These are phyloP conservation scores for Pseudogymnoascus pannorum DNA, from an alignment of 2,329 filamentous ascomycete species.

Conservation along the genomic window DNA sequence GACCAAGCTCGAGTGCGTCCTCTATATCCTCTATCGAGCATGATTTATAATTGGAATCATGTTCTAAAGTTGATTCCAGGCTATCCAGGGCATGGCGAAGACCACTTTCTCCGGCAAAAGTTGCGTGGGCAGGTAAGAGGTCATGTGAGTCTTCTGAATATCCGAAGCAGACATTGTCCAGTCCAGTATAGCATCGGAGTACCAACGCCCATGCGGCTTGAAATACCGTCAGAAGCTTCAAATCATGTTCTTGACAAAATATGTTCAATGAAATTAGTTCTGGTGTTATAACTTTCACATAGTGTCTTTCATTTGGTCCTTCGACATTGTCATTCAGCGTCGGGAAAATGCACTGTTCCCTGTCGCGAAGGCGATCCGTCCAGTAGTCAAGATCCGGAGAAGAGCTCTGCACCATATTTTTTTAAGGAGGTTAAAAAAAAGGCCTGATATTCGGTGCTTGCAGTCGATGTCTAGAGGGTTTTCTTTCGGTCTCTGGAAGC, in stretches of 20 bases:
- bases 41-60: neutral
- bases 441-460: neutral
- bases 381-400: neutral
- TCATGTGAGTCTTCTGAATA: constrained; percentile 18
- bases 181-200: constrained; percentile 40
- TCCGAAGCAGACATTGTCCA: constrained; percentile 44
- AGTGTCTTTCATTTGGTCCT: neutral
- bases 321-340: neutral
- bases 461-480: neutral
- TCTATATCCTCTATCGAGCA: constrained; percentile 12
- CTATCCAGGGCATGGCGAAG: neutral
- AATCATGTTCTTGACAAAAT: neutral
- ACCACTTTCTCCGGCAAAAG: neutral
- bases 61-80: neutral
- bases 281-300: neutral
- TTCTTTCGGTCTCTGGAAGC: neutral
- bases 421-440: neutral
- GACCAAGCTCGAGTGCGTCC: neutral
- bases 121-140: neutral
- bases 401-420: neutral
- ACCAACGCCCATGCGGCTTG: constrained; percentile 46
- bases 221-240: constrained; percentile 28
- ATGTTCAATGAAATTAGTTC: neutral
- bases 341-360: neutral
- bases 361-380: neutral